Percentiles rank a stretch among this genome's conserved stretches.
Evolutionary conservation across 257 asterid genomes (phyloP).

Genomic region (Nicotiana tabacum): DNA sequence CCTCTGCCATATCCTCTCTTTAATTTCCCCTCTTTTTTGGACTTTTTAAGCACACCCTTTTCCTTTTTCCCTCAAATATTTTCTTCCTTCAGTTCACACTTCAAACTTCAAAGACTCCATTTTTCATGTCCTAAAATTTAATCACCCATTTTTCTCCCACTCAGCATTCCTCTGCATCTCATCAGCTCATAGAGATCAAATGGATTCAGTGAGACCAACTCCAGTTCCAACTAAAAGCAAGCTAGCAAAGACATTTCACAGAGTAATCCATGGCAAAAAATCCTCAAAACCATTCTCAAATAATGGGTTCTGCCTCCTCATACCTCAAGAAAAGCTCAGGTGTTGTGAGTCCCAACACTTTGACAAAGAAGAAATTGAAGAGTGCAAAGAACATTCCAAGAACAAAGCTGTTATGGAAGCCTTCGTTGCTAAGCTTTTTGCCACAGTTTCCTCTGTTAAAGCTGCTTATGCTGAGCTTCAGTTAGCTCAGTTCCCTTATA

Average conservation of each 20-base stretch:
- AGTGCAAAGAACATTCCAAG: conserved; percentile 40
- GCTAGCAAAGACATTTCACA: conserved; percentile 54
- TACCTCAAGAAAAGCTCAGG: conserved; percentile 77
- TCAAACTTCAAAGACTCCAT: not conserved
- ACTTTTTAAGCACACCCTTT: conserved; percentile 18
- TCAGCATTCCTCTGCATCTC: not conserved
- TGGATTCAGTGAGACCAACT: conserved; percentile 57
- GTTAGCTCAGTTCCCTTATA: conserved; percentile 93
- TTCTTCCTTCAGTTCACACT: not conserved
- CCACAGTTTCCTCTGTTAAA: conserved; percentile 70
- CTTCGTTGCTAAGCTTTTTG: conserved; percentile 84
- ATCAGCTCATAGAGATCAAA: conserved; percentile 9
- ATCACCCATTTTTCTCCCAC: not conserved
- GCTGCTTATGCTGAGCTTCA: conserved; percentile 97
- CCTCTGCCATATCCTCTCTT: not conserved
- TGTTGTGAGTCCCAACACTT: conserved; percentile 75
- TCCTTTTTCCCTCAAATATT: not conserved
- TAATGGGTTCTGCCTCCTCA: conserved; percentile 58
- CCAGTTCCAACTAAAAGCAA: conserved; percentile 46
- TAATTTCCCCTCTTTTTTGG: not conserved
- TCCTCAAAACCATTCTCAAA: conserved; percentile 33
- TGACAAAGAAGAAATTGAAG: conserved; percentile 45
- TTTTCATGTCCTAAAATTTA: not conserved
- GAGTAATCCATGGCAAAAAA: conserved; percentile 43
- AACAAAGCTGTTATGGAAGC: conserved; percentile 80